Evolutionary conservation across 2,329 filamentous ascomycete genomes (phyloP).

Genomic region (Cladobotryum mycophilum): DNA sequence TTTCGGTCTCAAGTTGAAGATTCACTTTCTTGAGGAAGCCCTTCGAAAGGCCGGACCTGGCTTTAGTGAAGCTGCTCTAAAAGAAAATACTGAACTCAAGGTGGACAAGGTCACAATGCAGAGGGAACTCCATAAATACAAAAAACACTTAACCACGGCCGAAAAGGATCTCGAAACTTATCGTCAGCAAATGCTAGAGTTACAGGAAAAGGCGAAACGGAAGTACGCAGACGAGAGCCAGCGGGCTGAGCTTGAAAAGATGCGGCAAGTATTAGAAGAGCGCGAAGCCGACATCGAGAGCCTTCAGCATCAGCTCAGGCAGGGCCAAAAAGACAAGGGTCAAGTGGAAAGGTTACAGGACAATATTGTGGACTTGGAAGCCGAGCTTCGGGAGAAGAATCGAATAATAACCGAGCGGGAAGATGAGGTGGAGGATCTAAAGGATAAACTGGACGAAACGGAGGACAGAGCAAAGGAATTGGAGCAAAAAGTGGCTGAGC

Average conservation of each 20-base stretch:
- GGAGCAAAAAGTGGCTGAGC: slow-evolving; percentile 43
- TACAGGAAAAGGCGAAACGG: slow-evolving; percentile 74
- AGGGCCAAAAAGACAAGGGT: slow-evolving; percentile 49
- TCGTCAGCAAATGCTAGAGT: slow-evolving; percentile 70
- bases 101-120: slow-evolving; percentile 88
- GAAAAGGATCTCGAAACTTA: slow-evolving; percentile 84
- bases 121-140: slow-evolving; percentile 76
- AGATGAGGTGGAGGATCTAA: slow-evolving; percentile 65
- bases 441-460: slow-evolving; percentile 45
- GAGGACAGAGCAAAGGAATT: slow-evolving; percentile 54
- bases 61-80: slow-evolving; percentile 80
- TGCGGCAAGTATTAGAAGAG: slow-evolving; percentile 51
- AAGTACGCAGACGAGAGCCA: slow-evolving; percentile 67
- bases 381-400: slow-evolving; percentile 69
- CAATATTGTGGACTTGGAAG: slow-evolving; percentile 69
- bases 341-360: slow-evolving; percentile 63
- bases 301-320: slow-evolving; percentile 53
- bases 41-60: slow-evolving; percentile 81
- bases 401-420: slow-evolving; percentile 66
- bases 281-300: slow-evolving; percentile 56
- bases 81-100: slow-evolving; percentile 94
- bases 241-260: slow-evolving; percentile 51
- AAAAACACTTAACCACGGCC: slow-evolving; percentile 74
- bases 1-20: slow-evolving; percentile 92
- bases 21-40: slow-evolving; percentile 91